phyloP scores from a whole-genome alignment of 2,329 filamentous ascomycete species.

The Fusarium bactridioides region DNA sequence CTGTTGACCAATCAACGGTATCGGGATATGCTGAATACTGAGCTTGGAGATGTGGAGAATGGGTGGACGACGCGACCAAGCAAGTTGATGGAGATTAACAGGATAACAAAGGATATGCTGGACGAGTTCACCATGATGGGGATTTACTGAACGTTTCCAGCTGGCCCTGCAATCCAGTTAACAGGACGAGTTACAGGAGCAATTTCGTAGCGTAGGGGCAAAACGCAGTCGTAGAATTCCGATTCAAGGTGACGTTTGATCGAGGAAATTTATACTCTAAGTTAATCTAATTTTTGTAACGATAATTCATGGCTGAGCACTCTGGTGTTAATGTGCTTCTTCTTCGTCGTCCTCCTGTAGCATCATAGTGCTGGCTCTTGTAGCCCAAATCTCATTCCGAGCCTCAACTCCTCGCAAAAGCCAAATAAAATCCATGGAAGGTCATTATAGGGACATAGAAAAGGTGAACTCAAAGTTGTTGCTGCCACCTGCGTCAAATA shows the following conservation, averaged over 20 bases:
- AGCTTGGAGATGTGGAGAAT: conserved; percentile 37
- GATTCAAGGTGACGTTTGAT: not conserved
- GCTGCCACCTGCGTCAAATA: conserved; percentile 31
- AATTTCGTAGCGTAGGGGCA: not conserved
- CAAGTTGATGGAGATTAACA: conserved; percentile 31
- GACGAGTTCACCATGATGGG: conserved; percentile 38
- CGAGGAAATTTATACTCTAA: conserved; percentile 29
- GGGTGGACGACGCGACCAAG: conserved; percentile 35
- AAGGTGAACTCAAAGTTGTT: conserved; percentile 41
- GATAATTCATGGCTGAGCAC: not conserved
- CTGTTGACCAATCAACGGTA: conserved; percentile 31
- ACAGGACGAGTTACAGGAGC: not conserved
- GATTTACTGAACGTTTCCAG: conserved; percentile 10
- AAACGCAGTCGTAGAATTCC: not conserved
- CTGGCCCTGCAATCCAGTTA: not conserved
- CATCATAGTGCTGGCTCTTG: not conserved
- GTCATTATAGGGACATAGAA: conserved; percentile 19
- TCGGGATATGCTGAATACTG: conserved; percentile 38
- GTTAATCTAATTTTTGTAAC: conserved; percentile 20
- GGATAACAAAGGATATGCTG: conserved; percentile 30
- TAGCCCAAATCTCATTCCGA: not conserved
- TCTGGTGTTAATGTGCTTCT: not conserved
- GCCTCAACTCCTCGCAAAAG: conserved; percentile 17
- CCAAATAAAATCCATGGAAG: not conserved
- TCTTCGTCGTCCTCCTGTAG: not conserved